A percentile compares a stretch with the other conserved stretches of the same genome.
Evolutionary conservation across 306 rosid genomes (phyloP).

Genomic region (Vigna nakashimae): DNA sequence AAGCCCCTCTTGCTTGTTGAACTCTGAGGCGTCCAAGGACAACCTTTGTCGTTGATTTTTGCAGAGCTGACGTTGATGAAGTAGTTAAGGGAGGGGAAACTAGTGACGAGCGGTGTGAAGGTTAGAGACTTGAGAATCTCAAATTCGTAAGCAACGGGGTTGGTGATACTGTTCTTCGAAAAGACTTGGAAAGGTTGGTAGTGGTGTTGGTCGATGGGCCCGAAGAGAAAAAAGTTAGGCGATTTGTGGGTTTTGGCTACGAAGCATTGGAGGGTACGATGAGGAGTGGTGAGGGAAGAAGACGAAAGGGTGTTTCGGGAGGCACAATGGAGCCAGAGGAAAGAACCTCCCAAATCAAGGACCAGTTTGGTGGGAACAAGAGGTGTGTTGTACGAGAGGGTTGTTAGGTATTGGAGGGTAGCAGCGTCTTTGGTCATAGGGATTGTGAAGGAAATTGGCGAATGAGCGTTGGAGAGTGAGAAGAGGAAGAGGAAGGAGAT

Average conservation of each 20-base stretch:
- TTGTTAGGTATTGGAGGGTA: slow-evolving; percentile 63
- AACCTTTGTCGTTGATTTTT: slow-evolving; percentile 60
- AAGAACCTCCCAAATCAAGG: slow-evolving; percentile 61
- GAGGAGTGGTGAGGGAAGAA: slow-evolving; percentile 40
- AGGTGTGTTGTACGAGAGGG: slow-evolving; percentile 52
- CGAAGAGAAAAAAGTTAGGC: neutral
- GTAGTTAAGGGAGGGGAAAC: slow-evolving; percentile 46
- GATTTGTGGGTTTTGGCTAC: slow-evolving; percentile 39
- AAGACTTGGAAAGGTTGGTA: slow-evolving; percentile 43
- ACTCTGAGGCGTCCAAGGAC: slow-evolving; percentile 47
- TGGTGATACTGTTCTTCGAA: slow-evolving; percentile 48
- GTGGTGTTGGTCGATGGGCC: neutral
- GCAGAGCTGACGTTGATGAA: slow-evolving; percentile 59
- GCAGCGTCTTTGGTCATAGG: slow-evolving; percentile 53
- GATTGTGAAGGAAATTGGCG: slow-evolving; percentile 21
- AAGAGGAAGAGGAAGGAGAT: neutral
- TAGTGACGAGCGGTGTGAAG: slow-evolving; percentile 58
- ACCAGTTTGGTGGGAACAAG: slow-evolving; percentile 51
- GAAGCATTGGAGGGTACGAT: slow-evolving; percentile 57
- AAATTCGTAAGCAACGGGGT: neutral
- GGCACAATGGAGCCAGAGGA: slow-evolving; percentile 59
- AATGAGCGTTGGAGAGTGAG: slow-evolving; percentile 16
- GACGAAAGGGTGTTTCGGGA: slow-evolving; percentile 44
- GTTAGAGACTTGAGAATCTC: slow-evolving; percentile 51
- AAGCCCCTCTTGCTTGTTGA: slow-evolving; percentile 29